Base-by-base conservation (phyloP, 2,329 filamentous ascomycete species). In the Ophiostoma ulmi region DNA sequence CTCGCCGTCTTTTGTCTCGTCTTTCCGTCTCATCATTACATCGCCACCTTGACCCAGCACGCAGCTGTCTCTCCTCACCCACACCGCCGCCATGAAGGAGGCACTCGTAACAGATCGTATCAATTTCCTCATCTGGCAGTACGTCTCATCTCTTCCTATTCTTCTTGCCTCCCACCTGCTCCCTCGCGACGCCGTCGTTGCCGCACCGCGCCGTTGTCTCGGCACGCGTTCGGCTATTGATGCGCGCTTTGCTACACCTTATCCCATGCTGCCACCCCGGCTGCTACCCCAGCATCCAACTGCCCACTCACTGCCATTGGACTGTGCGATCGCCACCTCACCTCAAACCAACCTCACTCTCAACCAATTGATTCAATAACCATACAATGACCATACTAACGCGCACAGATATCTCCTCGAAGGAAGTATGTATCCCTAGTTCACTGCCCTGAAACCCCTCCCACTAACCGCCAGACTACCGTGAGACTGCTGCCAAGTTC, bases 111-210 rank as follows among this genome's bases (percentile, higher is more conserved):
- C 86, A 75, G 84, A 90, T 80, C 84, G 86, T 83, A 82, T 90
- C 84, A 90, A 90, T 83, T 90, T 87, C 83, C 84, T 90, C 79
- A 84, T 90, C 78, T 90, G 88, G 88, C 88, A 87, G 88, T 90
- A 83, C 80, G 87, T 85, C 72, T 75, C 75, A 72, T 73, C 73
- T 69, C 73, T 70, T 69, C 70, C 73, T 72, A 69, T 74, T 69
- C 72, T 14, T 35, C 4, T 31, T 67, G 69, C 61, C 67, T 73
- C 22, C 71, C 22, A 26, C 2, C 11, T n/a, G 7, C 26, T 13
- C 36, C 63, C 17, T 65, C 14, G 5, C 20, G 55, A 14, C 55
- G 20, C 20, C 6, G 13, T 10, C 22, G 22, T 61, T 61, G 55
- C 55, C 26, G 55, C 55, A 61, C 55, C 55, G 58, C 26, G 58